Evolutionary conservation across 1,284 basidiomycete genomes (phyloP).

Genomic region (Cerioporus squamosus): DNA sequence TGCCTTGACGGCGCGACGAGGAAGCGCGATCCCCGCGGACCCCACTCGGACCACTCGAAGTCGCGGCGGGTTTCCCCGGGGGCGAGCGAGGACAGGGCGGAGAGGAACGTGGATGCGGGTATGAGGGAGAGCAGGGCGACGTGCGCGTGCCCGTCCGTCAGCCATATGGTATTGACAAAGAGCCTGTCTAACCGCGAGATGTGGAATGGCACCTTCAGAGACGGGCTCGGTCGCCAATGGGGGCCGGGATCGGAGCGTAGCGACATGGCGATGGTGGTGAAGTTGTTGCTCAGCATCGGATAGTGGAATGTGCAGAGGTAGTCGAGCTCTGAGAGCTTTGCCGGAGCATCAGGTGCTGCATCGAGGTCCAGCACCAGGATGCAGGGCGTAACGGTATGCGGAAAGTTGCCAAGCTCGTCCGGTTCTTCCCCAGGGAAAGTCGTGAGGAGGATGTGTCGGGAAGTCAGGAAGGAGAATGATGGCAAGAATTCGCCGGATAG

Average conservation of each 20-base stretch:
- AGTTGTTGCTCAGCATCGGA: slow-evolving; percentile 37
- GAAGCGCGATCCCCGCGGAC: slow-evolving; percentile 48
- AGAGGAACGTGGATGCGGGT: slow-evolving; percentile 48
- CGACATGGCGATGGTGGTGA: slow-evolving; percentile 38
- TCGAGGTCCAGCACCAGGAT: slow-evolving; percentile 40
- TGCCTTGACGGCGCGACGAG: slow-evolving; percentile 36
- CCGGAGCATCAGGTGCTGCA: slow-evolving; percentile 26
- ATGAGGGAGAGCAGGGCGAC: slow-evolving; percentile 50
- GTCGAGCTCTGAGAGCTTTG: slow-evolving; percentile 33
- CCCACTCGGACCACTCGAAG: slow-evolving; percentile 58
- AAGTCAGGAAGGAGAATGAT: slow-evolving; percentile 50
- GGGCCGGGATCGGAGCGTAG: slow-evolving; percentile 64
- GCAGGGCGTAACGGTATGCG: slow-evolving; percentile 1
- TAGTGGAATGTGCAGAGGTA: slow-evolving; percentile 46
- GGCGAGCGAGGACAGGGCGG: slow-evolving; percentile 32
- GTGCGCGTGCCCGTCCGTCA: slow-evolving; percentile 28
- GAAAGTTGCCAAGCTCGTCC: slow-evolving; percentile 7
- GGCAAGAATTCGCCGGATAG: slow-evolving; percentile 37
- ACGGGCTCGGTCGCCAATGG: slow-evolving; percentile 42
- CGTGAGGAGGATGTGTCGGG: slow-evolving; percentile 29
- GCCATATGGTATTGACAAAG: slow-evolving; percentile 50
- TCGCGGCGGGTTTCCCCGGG: slow-evolving; percentile 27
- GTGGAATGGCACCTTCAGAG: slow-evolving; percentile 50
- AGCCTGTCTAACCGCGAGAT: slow-evolving; percentile 48
- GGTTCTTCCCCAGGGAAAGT: slow-evolving; percentile 10